Evolutionary conservation across 257 asterid genomes (phyloP), one percentile per base, ranked within the genome.

Genomic region (Solanum gandarillasii): DNA sequence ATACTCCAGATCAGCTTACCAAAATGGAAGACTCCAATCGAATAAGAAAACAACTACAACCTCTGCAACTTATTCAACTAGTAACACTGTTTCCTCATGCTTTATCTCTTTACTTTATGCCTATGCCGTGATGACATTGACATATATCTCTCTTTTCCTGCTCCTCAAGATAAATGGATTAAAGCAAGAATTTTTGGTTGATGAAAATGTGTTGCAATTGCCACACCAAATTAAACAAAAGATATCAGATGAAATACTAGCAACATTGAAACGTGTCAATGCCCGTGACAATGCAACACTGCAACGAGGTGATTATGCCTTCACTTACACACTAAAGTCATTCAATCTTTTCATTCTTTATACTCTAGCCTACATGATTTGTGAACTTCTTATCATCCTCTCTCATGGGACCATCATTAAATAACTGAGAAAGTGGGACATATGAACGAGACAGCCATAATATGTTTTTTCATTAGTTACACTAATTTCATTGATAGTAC

Each of bases 11-110:
- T 88, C 98, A 96, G 93, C 91, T 93, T 88, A 92, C 91, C 90
- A 94, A 87, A 92, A 95, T 94, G 98, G 97, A 94, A 88, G 98
- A 96, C 90, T 92, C 99, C 3, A 93, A 91, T 91, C 92, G 88
- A 88, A 91, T 97, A 89, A 92, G 98, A 86, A 93, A 87, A 90
- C 95, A 92, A 87, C 93, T 94, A 48, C 94, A 96, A 91, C 99
- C 99, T 86, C 91, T 86, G 39, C 90, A 93, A 79, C 99, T 97
- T 90, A 93, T 97, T 84, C 86, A 90, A 86, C 88, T 97, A 96
- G 99, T 97, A 90, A 93, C 94, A 75, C 38, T 31, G 39, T 81
- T 75, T 43, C 35, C 38, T 25, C 6, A 27, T 27, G 85, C 18
- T 35, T 76, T 36, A 39, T 31, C 32, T 81, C 36, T 27, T 7